These are phyloP conservation scores for Silene conica DNA, from an alignment of 148 eudicot species.

Conservation along the genomic window DNA sequence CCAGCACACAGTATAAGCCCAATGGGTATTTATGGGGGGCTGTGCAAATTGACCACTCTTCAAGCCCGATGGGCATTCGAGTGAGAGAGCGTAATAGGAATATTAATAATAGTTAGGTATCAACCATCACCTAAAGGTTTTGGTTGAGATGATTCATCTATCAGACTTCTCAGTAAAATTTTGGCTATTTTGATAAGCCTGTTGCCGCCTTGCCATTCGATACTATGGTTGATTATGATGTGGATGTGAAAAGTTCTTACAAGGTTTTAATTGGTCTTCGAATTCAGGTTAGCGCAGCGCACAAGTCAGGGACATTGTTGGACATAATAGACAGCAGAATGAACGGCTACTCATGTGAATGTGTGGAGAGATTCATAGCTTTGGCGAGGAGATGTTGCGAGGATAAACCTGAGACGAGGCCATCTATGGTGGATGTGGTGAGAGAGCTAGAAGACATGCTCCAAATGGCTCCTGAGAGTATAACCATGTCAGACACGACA, in stretches of 20 bases:
- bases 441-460: constrained; percentile 64
- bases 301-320: constrained; percentile 45
- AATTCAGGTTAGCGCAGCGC: constrained; percentile 48
- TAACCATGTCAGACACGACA: constrained; percentile 24
- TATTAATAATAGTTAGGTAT: too few species aligned
- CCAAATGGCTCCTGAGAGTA: constrained; percentile 44
- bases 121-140: too few species aligned
- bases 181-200: neutral
- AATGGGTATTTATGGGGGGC: too few species aligned
- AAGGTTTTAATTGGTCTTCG: neutral
- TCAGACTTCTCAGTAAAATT: too few species aligned
- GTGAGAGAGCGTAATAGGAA: too few species aligned
- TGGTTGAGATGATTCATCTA: too few species aligned
- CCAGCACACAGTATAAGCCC: too few species aligned
- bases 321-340: constrained; percentile 56
- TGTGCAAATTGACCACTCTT: too few species aligned
- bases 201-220: too few species aligned
- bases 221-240: too few species aligned
- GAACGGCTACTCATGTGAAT: constrained; percentile 59
- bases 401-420: constrained; percentile 56
- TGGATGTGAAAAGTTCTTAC: too few species aligned
- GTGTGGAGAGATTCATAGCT: constrained; percentile 51
- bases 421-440: constrained; percentile 72
- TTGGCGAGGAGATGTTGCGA: constrained; percentile 61
- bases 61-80: too few species aligned